These are phyloP conservation scores for Megacollybia marginata DNA, from an alignment of 768 basidiomycete genomes.

Conservation along the genomic window DNA sequence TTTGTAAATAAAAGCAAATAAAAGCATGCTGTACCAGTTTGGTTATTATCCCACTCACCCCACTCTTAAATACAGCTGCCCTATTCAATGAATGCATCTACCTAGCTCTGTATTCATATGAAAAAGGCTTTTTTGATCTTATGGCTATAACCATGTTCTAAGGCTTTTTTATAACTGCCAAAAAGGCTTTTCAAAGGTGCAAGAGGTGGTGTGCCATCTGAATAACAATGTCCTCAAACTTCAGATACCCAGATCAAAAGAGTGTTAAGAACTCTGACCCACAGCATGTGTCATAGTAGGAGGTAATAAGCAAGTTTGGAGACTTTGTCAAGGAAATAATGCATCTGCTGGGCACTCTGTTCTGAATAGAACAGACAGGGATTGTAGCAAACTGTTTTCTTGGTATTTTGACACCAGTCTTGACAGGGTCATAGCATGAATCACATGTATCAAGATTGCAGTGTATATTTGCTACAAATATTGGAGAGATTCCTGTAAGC, in stretches of 20 bases:
- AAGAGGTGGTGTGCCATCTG: constrained; percentile 33
- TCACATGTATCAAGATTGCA: constrained; percentile 28
- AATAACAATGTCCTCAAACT: constrained; percentile 20
- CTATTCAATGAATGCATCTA: too few species aligned
- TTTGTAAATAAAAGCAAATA: too few species aligned
- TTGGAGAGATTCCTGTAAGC: too few species aligned
- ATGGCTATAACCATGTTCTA: too few species aligned
- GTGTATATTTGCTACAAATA: too few species aligned
- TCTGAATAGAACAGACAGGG: constrained; percentile 19
- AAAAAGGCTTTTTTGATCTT: too few species aligned
- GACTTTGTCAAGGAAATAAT: constrained; percentile 20
- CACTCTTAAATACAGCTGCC: too few species aligned
- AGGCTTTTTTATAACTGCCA: too few species aligned
- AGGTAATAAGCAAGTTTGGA: constrained; percentile 1
- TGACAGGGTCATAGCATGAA: constrained; percentile 23
- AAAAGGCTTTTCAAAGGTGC: too few species aligned
- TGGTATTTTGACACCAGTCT: constrained; percentile 7
- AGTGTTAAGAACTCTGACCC: constrained; percentile 20
- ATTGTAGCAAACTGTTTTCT: constrained; percentile 29
- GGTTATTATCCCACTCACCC: too few species aligned
- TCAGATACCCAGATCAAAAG: constrained; percentile 7
- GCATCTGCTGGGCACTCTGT: constrained; percentile 15
- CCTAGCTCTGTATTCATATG: too few species aligned
- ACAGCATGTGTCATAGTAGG: constrained; percentile 23
- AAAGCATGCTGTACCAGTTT: too few species aligned